These are phyloP conservation scores for Cyberlindnera nakhonratchasimensis DNA, from an alignment of 805 yeast species.

Conservation along the genomic window DNA sequence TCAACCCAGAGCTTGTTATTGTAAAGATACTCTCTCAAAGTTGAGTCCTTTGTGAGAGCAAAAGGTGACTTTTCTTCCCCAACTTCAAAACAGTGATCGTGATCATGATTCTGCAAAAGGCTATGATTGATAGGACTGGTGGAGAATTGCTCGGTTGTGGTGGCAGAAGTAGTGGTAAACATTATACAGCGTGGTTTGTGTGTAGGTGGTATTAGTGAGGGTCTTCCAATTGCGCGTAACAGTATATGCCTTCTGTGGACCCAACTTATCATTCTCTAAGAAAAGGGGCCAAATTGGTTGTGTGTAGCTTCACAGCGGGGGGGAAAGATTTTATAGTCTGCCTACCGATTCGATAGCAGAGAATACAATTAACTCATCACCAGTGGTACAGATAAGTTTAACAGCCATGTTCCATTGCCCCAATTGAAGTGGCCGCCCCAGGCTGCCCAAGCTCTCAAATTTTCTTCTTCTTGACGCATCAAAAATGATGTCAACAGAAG, in stretches of 20 bases:
- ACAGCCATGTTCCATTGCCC: neutral
- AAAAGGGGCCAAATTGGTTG: no score
- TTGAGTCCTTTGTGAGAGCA: slow-evolving; percentile 43
- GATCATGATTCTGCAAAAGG: slow-evolving; percentile 5
- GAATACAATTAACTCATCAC: slow-evolving; percentile 1
- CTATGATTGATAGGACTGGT: slow-evolving; percentile 6
- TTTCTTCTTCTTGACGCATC: slow-evolving; percentile 8
- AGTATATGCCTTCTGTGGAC: no score
- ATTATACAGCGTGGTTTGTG: slow-evolving; percentile 4
- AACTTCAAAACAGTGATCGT: slow-evolving; percentile 8
- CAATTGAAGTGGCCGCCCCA: neutral
- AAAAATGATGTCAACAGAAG: slow-evolving; percentile 12
- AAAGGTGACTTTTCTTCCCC: slow-evolving; percentile 23
- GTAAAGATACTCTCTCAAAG: slow-evolving; percentile 44
- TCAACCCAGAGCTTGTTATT: slow-evolving; percentile 48
- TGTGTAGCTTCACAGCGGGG: slow-evolving; percentile 1
- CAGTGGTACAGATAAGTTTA: neutral
- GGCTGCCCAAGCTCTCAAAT: neutral
- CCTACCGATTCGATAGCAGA: no score
- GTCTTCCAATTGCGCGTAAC: neutral
- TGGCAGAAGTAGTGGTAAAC: slow-evolving; percentile 12
- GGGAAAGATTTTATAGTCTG: neutral
- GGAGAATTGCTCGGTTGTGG: slow-evolving; percentile 4
- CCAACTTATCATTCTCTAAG: no score
- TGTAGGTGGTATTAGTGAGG: neutral